These are phyloP conservation scores for Tricholoma furcatifolium DNA, from an alignment of 768 basidiomycete genomes.

Conservation along the genomic window DNA sequence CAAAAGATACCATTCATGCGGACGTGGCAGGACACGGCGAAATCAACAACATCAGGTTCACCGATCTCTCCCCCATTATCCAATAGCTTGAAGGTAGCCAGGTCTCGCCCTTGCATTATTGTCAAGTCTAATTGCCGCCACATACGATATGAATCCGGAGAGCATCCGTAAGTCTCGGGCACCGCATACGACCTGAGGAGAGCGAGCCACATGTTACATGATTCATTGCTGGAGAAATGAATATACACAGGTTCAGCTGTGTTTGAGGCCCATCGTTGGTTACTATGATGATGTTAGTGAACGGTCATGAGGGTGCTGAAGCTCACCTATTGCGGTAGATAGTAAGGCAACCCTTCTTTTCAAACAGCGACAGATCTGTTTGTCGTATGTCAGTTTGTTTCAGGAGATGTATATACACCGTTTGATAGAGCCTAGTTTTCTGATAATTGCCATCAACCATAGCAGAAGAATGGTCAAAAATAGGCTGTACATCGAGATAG, in stretches of 20 bases:
- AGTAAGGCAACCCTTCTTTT: slow-evolving; percentile 71
- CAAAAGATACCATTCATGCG: slow-evolving; percentile 63
- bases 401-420: slow-evolving; percentile 68
- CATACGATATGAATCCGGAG: slow-evolving; percentile 73
- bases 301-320: not conserved
- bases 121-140: slow-evolving; percentile 81
- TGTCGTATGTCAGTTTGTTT: slow-evolving; percentile 80
- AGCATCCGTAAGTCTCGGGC: slow-evolving; percentile 74
- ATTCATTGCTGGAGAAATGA: slow-evolving; percentile 63
- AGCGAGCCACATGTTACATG: slow-evolving; percentile 73
- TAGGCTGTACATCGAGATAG: slow-evolving; percentile 64
- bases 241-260: slow-evolving; percentile 70
- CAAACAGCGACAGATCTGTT: slow-evolving; percentile 74
- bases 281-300: slow-evolving; percentile 31
- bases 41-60: slow-evolving; percentile 55
- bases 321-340: slow-evolving; percentile 63
- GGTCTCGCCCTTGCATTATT: slow-evolving; percentile 70
- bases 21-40: slow-evolving; percentile 81
- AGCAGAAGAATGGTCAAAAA: not conserved
- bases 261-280: slow-evolving; percentile 57
- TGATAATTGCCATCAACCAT: slow-evolving; percentile 30
- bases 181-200: slow-evolving; percentile 79
- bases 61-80: slow-evolving; percentile 31
- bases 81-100: slow-evolving; percentile 51
- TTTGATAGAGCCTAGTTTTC: slow-evolving; percentile 74